A percentile compares a stretch with the other conserved stretches of the same genome.
These are phyloP conservation scores for Kwoniella sp. DNA, from an alignment of 768 basidiomycete genomes.

Conservation along the genomic window DNA sequence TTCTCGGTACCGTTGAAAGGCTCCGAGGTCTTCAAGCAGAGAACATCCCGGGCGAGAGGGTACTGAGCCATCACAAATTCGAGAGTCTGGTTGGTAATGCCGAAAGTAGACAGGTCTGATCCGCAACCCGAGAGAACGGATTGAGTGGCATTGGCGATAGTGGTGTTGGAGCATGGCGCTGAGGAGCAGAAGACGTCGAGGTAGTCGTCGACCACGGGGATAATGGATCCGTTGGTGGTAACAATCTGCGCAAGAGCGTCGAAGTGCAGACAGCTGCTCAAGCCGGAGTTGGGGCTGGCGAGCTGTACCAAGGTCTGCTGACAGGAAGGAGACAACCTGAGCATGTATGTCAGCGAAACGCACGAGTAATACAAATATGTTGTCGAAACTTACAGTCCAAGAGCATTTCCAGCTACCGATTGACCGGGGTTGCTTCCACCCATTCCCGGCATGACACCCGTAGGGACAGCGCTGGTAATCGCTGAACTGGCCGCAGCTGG, in stretches of 20 bases:
- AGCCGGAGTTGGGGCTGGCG: neutral
- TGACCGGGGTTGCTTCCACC: too few species aligned
- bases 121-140: slow-evolving; percentile 25
- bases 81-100: slow-evolving; percentile 24
- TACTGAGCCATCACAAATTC: slow-evolving; percentile 29
- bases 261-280: neutral
- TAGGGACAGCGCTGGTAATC: neutral
- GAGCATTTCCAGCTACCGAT: neutral
- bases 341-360: too few species aligned
- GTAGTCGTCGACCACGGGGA: slow-evolving; percentile 38
- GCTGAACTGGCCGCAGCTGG: neutral
- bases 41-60: slow-evolving; percentile 41
- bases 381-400: neutral
- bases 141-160: slow-evolving; percentile 22
- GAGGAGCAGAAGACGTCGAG: slow-evolving; percentile 27
- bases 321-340: neutral
- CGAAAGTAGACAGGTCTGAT: slow-evolving; percentile 24
- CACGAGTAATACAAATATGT: neutral
- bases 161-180: slow-evolving; percentile 27
- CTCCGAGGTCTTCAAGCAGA: slow-evolving; percentile 42
- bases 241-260: slow-evolving; percentile 6
- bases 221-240: slow-evolving; percentile 31
- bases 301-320: neutral
- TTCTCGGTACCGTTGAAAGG: too few species aligned
- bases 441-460: neutral